Evolutionary conservation across 495 filamentous ascomycete species (phyloP), one percentile per base, ranked within the genome.

Genomic region (Corynascus novoguineensis): DNA sequence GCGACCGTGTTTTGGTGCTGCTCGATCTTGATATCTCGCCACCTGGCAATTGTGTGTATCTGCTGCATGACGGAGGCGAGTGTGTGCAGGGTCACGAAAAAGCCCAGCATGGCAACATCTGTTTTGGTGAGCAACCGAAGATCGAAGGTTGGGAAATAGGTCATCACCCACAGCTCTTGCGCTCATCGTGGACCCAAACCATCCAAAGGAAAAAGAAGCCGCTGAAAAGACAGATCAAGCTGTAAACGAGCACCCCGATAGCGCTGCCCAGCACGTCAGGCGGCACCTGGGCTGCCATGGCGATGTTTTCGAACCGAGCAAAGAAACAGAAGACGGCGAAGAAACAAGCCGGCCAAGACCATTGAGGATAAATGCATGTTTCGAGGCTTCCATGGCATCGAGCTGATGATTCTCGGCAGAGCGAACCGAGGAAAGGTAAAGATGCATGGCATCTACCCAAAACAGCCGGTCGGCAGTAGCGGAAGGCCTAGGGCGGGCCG

Each of bases 21-120:
- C 15, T 60, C 65, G 14, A 65, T 61, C 60, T 78, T 78, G 52
- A 78, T 63, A 19, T 70, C 64, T 15, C 62, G 55, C 76, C 75
- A 80, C 17, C 62, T 53, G 29, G 62, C 44, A 3, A 76, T 67
- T 15, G 75, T 77, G 45, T 80, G 68, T 12, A 76, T 62, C 51
- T 78, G 77, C 58, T 80, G 75, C 22, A 67, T 62, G 28, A 78
- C 70, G 9, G 75, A 78, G 24, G 68, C 70, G 5, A 72, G 21
- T 0, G 71, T 72, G 41, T 71, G 71, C 8, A 78, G 38, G 9
- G 68, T 58, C 35, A 70, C 70, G 47, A 71, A 67, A 28, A 60
- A 67, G 4, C 68, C 73, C 44, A 78, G 64, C 45, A 78, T 54
- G 17, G 72, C 68, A 14, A 80, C 70, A 63, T 78, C 75, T 78